Evolutionary conservation across 2,329 filamentous ascomycete species (phyloP), one percentile per base, ranked within the genome.

Genomic region (Botrytis medusae): DNA sequence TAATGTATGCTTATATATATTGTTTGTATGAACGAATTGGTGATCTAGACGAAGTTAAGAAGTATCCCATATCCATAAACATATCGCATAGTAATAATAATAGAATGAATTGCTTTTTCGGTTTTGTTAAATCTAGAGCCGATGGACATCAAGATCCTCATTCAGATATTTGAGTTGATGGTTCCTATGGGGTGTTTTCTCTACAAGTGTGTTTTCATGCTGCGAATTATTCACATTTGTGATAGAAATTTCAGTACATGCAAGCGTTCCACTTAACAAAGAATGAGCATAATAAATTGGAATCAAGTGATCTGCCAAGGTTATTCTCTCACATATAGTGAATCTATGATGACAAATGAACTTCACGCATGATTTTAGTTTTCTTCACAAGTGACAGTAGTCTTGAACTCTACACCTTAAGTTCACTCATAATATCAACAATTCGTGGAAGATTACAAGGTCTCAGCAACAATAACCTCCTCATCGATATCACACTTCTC

Each of bases 81-180:
- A 29, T 14, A 18, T 57, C 29, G 2, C 18, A 57, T 18, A 57
- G 14, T 18, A 29, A 57, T 4, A 29, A 29, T 18, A 18, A 29
- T 29, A 18, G 14, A 57, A 57, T 29, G 48, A 14, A 9, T 29
- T 54, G n/a, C 5, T 18, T 29, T 29, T 8, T 57, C 7, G 4
- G n/a, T 29, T 57, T 2, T 1, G 18, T 29, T 18, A 14, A 1
- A 0, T 8, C 7, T 18, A 29, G 0, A 16, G 6, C n/a, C 8
- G 1, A 29, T 57, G 1, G n/a, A 2, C 29, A 57, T 32, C 14
- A 18, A 29, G 6, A 57, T 57, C 3, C 14, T 32, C n/a, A 29
- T 18, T n/a, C n/a, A 4, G 0, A 29, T 2, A 57, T 29, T 9
- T 57, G 51, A 18, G 14, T 57, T 57, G n/a, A 29, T 4, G n/a